These are phyloP conservation scores for Lolium multiflorum DNA, from an alignment of 176 grass and related monocot species.

Conservation along the genomic window DNA sequence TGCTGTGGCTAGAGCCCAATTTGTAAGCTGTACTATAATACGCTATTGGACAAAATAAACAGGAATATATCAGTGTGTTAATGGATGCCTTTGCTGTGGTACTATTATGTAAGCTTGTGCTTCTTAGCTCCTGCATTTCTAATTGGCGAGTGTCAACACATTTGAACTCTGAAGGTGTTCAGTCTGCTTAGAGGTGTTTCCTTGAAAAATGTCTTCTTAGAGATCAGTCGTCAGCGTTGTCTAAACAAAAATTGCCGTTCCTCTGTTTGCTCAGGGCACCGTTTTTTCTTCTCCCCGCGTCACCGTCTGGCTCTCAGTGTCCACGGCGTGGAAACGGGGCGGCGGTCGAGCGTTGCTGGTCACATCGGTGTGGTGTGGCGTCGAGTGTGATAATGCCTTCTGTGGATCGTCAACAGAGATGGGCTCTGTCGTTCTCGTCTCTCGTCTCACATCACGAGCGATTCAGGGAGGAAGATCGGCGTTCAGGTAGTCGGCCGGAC, in stretches of 20 bases:
- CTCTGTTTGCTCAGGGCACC: not conserved
- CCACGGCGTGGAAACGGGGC: not conserved
- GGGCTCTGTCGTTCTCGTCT: not conserved
- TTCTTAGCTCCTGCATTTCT: not conserved
- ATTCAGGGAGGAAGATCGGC: slow-evolving; percentile 44
- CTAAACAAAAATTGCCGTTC: not conserved
- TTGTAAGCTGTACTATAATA: slow-evolving; percentile 41
- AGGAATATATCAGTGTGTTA: slow-evolving; percentile 34
- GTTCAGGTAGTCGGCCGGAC: slow-evolving; percentile 27
- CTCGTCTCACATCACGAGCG: slow-evolving; percentile 35
- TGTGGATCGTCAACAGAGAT: not conserved
- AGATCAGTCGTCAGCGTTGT: not conserved
- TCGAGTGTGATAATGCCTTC: slow-evolving; percentile 14
- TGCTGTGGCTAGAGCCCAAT: slow-evolving; percentile 48
- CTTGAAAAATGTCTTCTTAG: not conserved
- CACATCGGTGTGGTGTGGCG: not conserved
- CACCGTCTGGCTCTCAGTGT: not conserved
- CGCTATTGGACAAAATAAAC: slow-evolving; percentile 37
- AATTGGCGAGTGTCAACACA: slow-evolving; percentile 8
- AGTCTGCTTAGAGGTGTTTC: no score
- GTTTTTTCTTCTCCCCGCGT: not conserved
- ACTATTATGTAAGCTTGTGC: not conserved
- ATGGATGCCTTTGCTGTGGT: not conserved
- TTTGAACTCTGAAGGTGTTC: not conserved
- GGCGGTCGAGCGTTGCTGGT: not conserved